Conservation (phyloP, 2,329 filamentous ascomycete genomes). For the Magnaporthiopsis incrustans region DNA sequence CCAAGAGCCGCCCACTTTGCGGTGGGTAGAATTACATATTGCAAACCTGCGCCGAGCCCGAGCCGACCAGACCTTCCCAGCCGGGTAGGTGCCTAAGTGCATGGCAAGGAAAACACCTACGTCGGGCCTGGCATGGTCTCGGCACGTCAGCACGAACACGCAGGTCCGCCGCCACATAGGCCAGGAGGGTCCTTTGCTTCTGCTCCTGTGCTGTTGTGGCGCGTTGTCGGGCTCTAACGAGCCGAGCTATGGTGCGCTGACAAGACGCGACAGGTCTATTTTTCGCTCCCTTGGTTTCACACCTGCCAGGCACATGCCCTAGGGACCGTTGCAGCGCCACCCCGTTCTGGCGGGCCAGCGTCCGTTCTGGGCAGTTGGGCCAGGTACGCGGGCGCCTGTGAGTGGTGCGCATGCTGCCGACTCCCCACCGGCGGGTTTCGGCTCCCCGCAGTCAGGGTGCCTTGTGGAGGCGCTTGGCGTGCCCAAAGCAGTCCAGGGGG, state of each 20-base stretch:
- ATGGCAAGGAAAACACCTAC: not conserved
- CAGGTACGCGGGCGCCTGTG: not conserved
- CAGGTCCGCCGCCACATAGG: not conserved
- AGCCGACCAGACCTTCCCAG: not conserved
- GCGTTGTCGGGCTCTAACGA: not conserved
- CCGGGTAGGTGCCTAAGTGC: not conserved
- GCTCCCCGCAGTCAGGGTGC: not conserved
- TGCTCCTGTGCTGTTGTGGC: not conserved
- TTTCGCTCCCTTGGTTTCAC: not conserved
- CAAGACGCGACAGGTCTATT: not conserved
- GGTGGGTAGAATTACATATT: not conserved
- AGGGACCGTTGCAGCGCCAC: not conserved
- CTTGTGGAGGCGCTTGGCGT: too few relatives aligned
- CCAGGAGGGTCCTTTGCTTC: not conserved
- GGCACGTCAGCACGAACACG: not conserved
- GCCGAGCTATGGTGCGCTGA: not conserved
- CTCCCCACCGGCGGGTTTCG: not conserved
- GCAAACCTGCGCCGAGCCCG: not conserved
- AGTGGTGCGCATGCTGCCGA: not conserved
- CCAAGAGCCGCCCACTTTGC: not conserved
- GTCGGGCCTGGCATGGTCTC: not conserved
- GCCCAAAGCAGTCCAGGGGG: not conserved
- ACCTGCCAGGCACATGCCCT: not conserved
- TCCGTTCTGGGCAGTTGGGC: not conserved
- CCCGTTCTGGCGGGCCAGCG: not conserved